Percentiles rank a stretch among this genome's conserved stretches.
Evolutionary conservation across 345 rosid genomes (phyloP).

Genomic region (Eucalyptus pumila): DNA sequence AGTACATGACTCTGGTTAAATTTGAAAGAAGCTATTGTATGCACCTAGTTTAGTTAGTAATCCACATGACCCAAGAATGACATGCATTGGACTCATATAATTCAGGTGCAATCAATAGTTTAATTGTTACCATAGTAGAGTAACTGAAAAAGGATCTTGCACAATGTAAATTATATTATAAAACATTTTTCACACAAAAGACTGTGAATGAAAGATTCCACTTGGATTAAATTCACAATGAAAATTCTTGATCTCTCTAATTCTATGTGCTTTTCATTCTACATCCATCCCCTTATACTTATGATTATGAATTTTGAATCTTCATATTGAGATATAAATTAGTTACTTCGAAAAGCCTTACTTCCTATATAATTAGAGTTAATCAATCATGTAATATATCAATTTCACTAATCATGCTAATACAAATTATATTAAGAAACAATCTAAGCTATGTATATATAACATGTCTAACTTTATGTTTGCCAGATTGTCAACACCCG

Average conservation of each 20-base stretch:
- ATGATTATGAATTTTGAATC: not conserved
- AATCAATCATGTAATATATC: not conserved
- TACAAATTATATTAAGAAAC: too few relatives aligned
- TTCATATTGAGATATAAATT: not conserved
- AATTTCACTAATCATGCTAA: fast-evolving
- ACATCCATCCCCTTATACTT: not conserved
- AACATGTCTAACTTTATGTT: too few relatives aligned
- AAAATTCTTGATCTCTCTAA: not conserved
- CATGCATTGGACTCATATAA: not conserved
- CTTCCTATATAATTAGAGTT: not conserved
- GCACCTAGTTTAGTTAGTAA: too few relatives aligned
- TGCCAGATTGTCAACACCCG: fast-evolving
- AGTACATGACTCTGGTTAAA: too few relatives aligned
- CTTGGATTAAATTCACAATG: not conserved
- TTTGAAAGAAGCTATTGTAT: too few relatives aligned
- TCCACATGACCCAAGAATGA: not conserved
- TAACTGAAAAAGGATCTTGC: too few relatives aligned
- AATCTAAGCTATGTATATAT: not conserved
- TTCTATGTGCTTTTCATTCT: not conserved
- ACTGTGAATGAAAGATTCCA: not conserved
- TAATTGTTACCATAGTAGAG: not conserved
- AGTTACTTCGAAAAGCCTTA: too few relatives aligned
- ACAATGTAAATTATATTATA: not conserved
- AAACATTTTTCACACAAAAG: not conserved
- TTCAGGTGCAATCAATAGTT: fast-evolving